phyloP scores from a whole-genome alignment of 78 protist genomes.

The Speleostelium caveatum region DNA sequence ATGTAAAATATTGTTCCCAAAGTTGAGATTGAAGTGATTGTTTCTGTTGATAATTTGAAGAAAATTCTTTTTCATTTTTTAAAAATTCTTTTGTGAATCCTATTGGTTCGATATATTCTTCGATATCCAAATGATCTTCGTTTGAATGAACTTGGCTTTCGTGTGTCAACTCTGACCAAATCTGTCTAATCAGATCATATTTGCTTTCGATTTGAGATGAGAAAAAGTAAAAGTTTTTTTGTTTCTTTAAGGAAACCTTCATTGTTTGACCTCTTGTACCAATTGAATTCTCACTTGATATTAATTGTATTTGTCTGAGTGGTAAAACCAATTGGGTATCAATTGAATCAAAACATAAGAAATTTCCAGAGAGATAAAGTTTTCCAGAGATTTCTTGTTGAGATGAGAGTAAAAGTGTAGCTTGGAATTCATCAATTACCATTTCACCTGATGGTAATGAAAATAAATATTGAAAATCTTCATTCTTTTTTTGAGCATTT shows the following conservation, averaged over 20 bases:
- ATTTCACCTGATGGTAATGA: slow-evolving; percentile 32
- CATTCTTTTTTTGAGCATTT: slow-evolving; percentile 42
- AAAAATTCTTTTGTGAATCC: slow-evolving; percentile 18
- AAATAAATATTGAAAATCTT: slow-evolving; percentile 48
- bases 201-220: slow-evolving; percentile 5
- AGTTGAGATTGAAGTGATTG: neutral
- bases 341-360: slow-evolving; percentile 48
- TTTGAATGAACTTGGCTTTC: too few relatives aligned
- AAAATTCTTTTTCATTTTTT: neutral
- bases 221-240: slow-evolving; percentile 35
- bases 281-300: slow-evolving; percentile 33
- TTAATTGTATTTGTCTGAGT: slow-evolving; percentile 21
- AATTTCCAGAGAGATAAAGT: slow-evolving; percentile 31
- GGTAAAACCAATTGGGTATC: slow-evolving; percentile 39
- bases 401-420: neutral
- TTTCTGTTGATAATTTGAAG: neutral
- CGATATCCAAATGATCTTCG: neutral
- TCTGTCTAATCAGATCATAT: slow-evolving; percentile 34
- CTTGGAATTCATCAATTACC: slow-evolving; percentile 50
- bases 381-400: slow-evolving; percentile 41
- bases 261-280: neutral
- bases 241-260: neutral
- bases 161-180: slow-evolving; percentile 16
- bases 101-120: neutral
- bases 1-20: slow-evolving; percentile 56